Base-by-base conservation (phyloP, 345 rosid species). In the Arabidopsis arenosa region DNA sequence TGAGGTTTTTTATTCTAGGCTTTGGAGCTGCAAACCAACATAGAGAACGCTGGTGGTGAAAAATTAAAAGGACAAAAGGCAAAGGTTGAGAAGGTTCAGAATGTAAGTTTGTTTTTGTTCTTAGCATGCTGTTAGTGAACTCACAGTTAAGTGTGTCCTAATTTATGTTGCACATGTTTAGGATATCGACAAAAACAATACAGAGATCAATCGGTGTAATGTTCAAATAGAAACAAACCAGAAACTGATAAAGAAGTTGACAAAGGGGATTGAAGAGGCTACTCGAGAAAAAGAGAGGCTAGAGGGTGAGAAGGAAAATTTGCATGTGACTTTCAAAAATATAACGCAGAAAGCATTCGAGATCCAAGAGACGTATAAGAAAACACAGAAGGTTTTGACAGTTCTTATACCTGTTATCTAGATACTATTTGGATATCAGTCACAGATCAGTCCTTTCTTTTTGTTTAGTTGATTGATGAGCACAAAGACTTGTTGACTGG, bases 41-140 rank as follows among this genome's bases (percentile, higher is more conserved):
- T 95, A 85, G 97, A 93, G 85, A 91, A 89, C 78, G 91, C 91
- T 41, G 98, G 97, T 35, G 99, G 97, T 70, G 93, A 87, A 84
- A 81, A 63, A 51, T 60, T 95, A 84, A 92, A 89, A 80, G 77
- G 77, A 39, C 99, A 95, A 72, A 95, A 92, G 80, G 66, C 83
- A 68, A 95, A 84, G 80, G 98, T 95, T 77, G 81, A 86, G 63
- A 86, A 83, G 80, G 92, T 95, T 79, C 97, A 95, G 76, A 81
- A 86, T 32, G 99, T 92, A 84, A 89, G 99, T 83, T 76, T 63
- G 15, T 54, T 35, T 75, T 75, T 36, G n/a, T 62, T 77, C 54
- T 55, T 30, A 13, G 64, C 56, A 39, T 67, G 36, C 54, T 49
- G 64, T 64, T 73, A 53, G 32, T 28, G 59, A 64, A 74, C 11